Percentiles rank a stretch among this genome's conserved stretches.
Conservation (phyloP, 1,284 basidiomycete genomes). For the Apiotrichum veenhuisii region DNA sequence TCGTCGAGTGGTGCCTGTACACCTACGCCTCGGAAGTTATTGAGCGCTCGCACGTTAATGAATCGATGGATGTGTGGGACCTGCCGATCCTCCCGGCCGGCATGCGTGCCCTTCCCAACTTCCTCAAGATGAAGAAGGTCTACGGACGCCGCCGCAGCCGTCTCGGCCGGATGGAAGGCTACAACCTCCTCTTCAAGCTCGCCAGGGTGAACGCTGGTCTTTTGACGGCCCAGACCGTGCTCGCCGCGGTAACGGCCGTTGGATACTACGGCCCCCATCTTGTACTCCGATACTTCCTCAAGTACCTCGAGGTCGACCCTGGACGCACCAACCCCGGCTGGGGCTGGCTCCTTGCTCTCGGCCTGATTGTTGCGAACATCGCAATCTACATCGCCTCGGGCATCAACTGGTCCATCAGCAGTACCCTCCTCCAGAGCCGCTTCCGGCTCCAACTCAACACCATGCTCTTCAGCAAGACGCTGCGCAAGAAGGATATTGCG, state of each 20-base stretch:
- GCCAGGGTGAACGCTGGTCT: conserved; percentile 43
- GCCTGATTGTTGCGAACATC: conserved; percentile 64
- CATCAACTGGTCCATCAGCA: conserved; percentile 45
- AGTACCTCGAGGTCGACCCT: conserved; percentile 63
- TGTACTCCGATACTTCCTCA: conserved; percentile 67
- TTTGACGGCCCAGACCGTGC: conserved; percentile 51
- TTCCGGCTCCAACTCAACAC: conserved; percentile 79
- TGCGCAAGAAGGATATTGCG: conserved; percentile 80
- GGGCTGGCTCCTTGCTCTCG: conserved; percentile 53
- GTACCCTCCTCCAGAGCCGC: conserved; percentile 50
- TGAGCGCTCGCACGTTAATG: conserved; percentile 67
- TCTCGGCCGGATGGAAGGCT: conserved; percentile 37
- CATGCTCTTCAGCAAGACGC: conserved; percentile 80
- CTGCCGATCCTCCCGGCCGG: conserved; percentile 69
- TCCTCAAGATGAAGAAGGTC: conserved; percentile 30
- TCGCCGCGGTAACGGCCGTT: conserved; percentile 63
- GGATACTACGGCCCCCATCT: conserved; percentile 75
- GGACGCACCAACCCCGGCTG: conserved; percentile 52
- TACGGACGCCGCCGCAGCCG: conserved; percentile 39
- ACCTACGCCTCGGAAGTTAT: conserved; percentile 79
- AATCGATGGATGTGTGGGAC: conserved; percentile 76
- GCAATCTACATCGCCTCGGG: conserved; percentile 54
- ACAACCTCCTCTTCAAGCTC: conserved; percentile 45
- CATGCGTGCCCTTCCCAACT: conserved; percentile 57
- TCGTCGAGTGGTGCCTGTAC: conserved; percentile 66